A percentile compares a stretch with the other conserved stretches of the same genome.
phyloP scores from a whole-genome alignment of 169 alveolate species.

The Plasmodium malariae region DNA sequence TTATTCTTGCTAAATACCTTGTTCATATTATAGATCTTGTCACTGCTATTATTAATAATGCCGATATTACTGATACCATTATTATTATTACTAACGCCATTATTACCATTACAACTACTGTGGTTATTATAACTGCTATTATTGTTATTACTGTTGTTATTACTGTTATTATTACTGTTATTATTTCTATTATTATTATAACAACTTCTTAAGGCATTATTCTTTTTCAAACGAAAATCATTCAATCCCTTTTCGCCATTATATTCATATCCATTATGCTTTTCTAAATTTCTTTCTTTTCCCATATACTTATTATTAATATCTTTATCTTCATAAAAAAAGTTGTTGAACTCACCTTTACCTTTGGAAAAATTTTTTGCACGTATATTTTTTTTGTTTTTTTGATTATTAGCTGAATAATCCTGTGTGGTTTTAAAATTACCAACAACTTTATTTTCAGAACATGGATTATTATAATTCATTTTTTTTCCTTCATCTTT shows the following conservation, averaged over 20 bases:
- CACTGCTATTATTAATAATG: not conserved
- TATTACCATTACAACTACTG: not conserved
- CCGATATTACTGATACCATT: not conserved
- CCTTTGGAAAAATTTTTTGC: conserved; percentile 37
- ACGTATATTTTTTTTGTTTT: conserved; percentile 16
- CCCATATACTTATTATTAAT: conserved; percentile 9
- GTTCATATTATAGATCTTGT: not conserved
- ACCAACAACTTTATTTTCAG: conserved; percentile 38
- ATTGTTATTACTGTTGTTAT: not conserved
- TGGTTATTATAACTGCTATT: not conserved
- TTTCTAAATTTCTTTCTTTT: conserved; percentile 16
- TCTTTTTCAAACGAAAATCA: not conserved
- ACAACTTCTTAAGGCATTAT: not conserved
- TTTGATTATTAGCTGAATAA: conserved; percentile 18
- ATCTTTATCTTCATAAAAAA: conserved; percentile 37
- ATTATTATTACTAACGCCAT: not conserved
- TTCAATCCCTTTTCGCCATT: not conserved
- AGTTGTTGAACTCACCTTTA: conserved; percentile 32
- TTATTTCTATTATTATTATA: not conserved
- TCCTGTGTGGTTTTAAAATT: conserved; percentile 39
- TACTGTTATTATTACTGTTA: conserved; percentile 4
- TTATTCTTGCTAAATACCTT: too few relatives aligned
- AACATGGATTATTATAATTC: not conserved
- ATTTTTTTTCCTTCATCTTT: conserved; percentile 20
- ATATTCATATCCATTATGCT: conserved; percentile 2